These are phyloP conservation scores for Platanthera guangdongensis DNA, from an alignment of 106 monocot genomes.

Conservation along the genomic window DNA sequence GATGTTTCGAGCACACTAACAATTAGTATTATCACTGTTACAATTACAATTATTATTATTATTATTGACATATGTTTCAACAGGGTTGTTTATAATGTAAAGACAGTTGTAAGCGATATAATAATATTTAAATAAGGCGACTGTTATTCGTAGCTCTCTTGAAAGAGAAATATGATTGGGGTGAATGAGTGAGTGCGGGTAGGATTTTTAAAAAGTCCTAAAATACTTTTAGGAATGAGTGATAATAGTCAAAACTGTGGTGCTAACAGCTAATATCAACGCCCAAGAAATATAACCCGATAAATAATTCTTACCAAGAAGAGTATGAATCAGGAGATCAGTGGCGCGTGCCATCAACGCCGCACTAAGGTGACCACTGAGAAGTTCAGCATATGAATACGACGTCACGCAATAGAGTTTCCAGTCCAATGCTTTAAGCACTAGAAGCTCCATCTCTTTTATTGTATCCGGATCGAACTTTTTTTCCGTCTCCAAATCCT, in stretches of 20 bases:
- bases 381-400: conserved; percentile 40
- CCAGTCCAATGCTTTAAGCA: conserved; percentile 74
- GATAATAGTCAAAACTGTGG: no score
- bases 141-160: no score
- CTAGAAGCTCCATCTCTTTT: conserved; percentile 55
- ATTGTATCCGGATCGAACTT: conserved; percentile 41
- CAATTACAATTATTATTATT: neutral
- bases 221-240: no score
- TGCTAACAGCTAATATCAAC: no score
- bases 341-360: conserved; percentile 2
- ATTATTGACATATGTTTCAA: no score
- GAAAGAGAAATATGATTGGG: no score
- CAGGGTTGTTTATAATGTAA: no score
- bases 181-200: no score
- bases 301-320: conserved; percentile 23
- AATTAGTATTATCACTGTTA: neutral
- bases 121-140: no score
- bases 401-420: conserved; percentile 53
- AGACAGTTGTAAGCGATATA: no score
- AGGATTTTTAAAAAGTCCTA: neutral
- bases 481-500: conserved; percentile 28
- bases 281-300: neutral
- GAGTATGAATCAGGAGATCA: conserved; percentile 29
- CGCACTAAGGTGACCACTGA: neutral
- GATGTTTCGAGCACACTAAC: no score